Evolutionary conservation across 306 rosid species (phyloP), one percentile per base, ranked within the genome.

Genomic region (Dryas drummondii): DNA sequence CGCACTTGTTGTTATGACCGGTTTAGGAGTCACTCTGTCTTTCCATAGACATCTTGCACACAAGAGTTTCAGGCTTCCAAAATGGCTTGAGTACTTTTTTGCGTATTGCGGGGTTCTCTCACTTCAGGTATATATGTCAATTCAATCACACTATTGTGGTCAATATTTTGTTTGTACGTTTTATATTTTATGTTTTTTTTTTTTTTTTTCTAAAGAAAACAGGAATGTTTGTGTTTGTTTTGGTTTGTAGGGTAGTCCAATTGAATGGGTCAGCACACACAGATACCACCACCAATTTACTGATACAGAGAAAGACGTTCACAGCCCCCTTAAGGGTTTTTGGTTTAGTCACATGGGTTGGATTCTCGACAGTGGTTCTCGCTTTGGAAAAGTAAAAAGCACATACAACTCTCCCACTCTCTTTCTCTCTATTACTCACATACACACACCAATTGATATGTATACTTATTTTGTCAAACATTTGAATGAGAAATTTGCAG

Each of bases 201-300:
- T 51, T 51, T 14, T 51, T 27, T 27, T 27, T 27, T 27, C 2
- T 27, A 27, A 27, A 27, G 37, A 27, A 27, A 27, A 27, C 2
- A 27, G 37, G 37, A 27, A 27, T 27, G 37, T 27, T 27, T 27
- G 37, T 27, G 37, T 27, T 27, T 27, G 55, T 51, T 51, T 3
- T 56, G 10, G 5, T 60, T 12, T 60, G 4, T 49, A 62, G 68
- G 68, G 68, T 37, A 62, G 68, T 14, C 68, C 68, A 3, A 62
- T 37, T 14, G 68, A 62, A 13, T 62, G 68, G 68, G 68, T 62
- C 22, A 62, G 68, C 49, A 62, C 68, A 2, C 68, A 62, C 68
- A 9, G 68, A 7, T 62, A 62, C 68, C 68, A 62, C 27, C 68
- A 62, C 5, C 47, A 62, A 12, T 62, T 62, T 62, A 62, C 68